phyloP scores from a whole-genome alignment of 495 filamentous ascomycete genomes.

The Neurospora cerealis region DNA sequence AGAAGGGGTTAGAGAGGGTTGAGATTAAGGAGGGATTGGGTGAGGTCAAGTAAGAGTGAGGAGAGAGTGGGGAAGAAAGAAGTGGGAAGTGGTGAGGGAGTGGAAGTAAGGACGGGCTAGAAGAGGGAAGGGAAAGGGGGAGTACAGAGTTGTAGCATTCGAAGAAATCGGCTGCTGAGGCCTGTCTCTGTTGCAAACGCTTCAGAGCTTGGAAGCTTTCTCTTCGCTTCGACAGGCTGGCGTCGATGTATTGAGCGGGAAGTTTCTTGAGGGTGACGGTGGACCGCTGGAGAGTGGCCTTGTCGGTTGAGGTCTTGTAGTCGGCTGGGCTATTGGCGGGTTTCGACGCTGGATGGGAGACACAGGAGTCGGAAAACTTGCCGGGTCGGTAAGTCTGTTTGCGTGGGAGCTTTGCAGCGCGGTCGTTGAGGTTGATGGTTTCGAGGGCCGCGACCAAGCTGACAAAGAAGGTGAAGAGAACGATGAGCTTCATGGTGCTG shows the following conservation, averaged over 20 bases:
- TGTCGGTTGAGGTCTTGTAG: constrained; percentile 14
- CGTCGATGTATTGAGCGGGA: constrained; percentile 10
- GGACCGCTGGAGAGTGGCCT: constrained; percentile 14
- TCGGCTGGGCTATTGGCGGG: constrained; percentile 12
- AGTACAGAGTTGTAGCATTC: constrained; percentile 29
- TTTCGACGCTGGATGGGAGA: constrained; percentile 3
- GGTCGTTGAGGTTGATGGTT: constrained; percentile 8
- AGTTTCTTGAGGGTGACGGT: constrained; percentile 16
- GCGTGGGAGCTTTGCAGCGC: constrained; percentile 3
- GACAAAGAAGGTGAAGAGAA: constrained; percentile 20
- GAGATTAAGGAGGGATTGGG: too few species aligned
- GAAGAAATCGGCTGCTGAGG: constrained; percentile 22
- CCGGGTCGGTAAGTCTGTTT: constrained; percentile 9
- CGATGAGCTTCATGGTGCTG: constrained; percentile 25
- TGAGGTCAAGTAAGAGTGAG: too few species aligned
- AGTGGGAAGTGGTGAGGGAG: too few species aligned
- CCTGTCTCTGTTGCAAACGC: not conserved
- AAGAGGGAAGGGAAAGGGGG: not conserved
- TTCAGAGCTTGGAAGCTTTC: constrained; percentile 11
- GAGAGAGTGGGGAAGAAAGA: too few species aligned
- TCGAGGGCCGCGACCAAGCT: constrained; percentile 17
- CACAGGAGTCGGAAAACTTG: not conserved
- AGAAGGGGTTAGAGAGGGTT: not conserved
- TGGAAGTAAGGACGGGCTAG: too few species aligned
- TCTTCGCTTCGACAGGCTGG: constrained; percentile 8